Conservation (phyloP, 2,329 filamentous ascomycete genomes). For the Pseudogymnoascus sp. region DNA sequence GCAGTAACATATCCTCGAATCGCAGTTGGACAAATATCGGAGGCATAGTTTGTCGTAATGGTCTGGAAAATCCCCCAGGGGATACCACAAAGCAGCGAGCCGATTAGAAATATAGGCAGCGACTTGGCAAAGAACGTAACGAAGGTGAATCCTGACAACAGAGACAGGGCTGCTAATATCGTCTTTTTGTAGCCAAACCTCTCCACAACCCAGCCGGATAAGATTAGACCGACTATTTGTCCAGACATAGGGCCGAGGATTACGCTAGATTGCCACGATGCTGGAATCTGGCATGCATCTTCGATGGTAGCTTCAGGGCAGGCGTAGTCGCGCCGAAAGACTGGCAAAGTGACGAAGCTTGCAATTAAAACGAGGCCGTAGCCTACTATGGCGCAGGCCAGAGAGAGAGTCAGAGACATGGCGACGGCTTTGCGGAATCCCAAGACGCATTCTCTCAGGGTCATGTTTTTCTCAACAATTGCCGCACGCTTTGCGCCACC, state of each 20-base stretch:
- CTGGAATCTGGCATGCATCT: slow-evolving; percentile 28
- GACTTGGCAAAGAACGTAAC: background rate
- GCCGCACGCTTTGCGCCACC: background rate
- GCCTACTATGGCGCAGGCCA: slow-evolving; percentile 80
- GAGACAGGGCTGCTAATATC: background rate
- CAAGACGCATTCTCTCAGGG: slow-evolving; percentile 52
- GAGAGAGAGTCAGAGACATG: slow-evolving; percentile 76
- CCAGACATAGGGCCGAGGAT: slow-evolving; percentile 33
- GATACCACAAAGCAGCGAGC: background rate
- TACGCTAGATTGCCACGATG: slow-evolving; percentile 35
- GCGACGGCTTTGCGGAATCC: slow-evolving; percentile 76
- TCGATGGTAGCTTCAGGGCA: slow-evolving; percentile 16
- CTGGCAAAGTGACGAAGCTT: slow-evolving; percentile 47
- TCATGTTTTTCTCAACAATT: background rate
- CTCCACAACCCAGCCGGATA: slow-evolving; percentile 8
- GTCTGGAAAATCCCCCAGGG: slow-evolving; percentile 7
- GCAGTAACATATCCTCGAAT: slow-evolving; percentile 8
- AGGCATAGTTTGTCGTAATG: slow-evolving; percentile 20
- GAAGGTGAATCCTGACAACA: slow-evolving; percentile 4
- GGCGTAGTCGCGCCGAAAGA: slow-evolving; percentile 24
- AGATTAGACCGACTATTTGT: slow-evolving; percentile 15
- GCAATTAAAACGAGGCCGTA: slow-evolving; percentile 74
- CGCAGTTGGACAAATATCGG: slow-evolving; percentile 5
- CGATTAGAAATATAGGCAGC: background rate
- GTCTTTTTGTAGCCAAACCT: slow-evolving; percentile 30